phyloP scores from a whole-genome alignment of 768 basidiomycete species.

The Daedaleopsis nitida region DNA sequence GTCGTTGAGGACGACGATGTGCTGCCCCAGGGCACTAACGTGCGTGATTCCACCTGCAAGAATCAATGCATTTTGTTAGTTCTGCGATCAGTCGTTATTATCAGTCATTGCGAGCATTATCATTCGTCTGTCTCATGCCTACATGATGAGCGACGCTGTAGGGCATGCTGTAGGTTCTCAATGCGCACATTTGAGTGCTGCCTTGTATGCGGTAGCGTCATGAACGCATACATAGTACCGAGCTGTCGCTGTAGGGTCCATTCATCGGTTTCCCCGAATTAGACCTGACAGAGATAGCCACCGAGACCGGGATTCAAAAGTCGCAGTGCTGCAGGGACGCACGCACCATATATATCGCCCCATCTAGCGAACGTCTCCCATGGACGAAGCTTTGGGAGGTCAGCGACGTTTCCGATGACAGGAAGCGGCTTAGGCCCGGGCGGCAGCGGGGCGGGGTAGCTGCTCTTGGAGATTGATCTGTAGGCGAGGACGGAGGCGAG shows the following conservation, averaged over 20 bases:
- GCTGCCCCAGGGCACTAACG: slow-evolving; percentile 27
- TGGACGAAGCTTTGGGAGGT: background rate
- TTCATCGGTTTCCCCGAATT: no score
- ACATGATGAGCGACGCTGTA: no score
- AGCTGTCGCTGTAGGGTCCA: no score
- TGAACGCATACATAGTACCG: no score
- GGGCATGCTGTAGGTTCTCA: no score
- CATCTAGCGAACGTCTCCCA: background rate
- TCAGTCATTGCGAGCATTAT: background rate
- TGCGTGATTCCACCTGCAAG: slow-evolving; percentile 29
- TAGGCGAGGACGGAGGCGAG: background rate
- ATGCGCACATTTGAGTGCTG: no score
- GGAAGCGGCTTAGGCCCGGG: background rate
- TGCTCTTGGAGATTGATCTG: background rate
- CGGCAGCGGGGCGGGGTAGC: background rate
- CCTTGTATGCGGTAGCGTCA: no score
- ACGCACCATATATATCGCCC: slow-evolving; percentile 3
- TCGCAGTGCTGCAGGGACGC: background rate
- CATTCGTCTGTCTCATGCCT: background rate
- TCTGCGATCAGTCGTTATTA: background rate
- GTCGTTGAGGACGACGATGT: slow-evolving; percentile 31
- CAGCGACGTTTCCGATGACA: background rate
- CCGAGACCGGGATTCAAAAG: background rate
- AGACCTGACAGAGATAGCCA: no score
- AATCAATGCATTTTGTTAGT: background rate